Evolutionary conservation across 371 early-diverging fungal genomes (phyloP).

Genomic region (Haplosporangium sp.): DNA sequence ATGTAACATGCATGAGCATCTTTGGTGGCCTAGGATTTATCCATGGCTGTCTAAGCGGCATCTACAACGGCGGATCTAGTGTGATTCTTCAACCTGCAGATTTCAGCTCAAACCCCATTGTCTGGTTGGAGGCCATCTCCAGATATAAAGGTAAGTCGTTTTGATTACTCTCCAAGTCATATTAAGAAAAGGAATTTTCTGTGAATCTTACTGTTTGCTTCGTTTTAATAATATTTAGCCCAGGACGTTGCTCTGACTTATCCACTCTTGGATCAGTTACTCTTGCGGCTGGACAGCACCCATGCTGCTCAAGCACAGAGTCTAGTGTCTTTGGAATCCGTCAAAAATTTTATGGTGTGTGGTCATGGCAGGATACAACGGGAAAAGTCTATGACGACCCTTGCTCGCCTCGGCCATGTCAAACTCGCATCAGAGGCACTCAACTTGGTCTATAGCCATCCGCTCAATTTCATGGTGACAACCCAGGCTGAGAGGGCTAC

Average conservation of each 20-base stretch:
- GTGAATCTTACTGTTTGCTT: background rate
- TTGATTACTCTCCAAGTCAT: background rate
- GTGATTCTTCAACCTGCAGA: slow-evolving; percentile 25
- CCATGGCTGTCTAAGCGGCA: slow-evolving; percentile 74
- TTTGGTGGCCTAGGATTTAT: slow-evolving; percentile 82
- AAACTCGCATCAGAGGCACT: slow-evolving; percentile 31
- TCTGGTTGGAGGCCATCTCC: slow-evolving; percentile 43
- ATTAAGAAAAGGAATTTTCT: background rate
- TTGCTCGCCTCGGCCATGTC: slow-evolving; percentile 21
- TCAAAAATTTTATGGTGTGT: slow-evolving; percentile 77
- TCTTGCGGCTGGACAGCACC: slow-evolving; percentile 59
- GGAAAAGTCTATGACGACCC: slow-evolving; percentile 24
- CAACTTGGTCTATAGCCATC: slow-evolving; percentile 43
- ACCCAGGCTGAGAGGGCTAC: slow-evolving; percentile 30
- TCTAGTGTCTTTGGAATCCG: slow-evolving; percentile 61
- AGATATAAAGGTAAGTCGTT: slow-evolving; percentile 38
- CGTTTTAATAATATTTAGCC: slow-evolving; percentile 52
- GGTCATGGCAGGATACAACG: slow-evolving; percentile 72
- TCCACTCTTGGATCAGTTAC: slow-evolving; percentile 80
- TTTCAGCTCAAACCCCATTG: slow-evolving; percentile 52
- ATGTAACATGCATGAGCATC: slow-evolving; percentile 74
- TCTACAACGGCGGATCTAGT: slow-evolving; percentile 61
- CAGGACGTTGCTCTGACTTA: slow-evolving; percentile 81
- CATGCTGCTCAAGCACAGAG: slow-evolving; percentile 19
- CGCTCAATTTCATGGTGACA: slow-evolving; percentile 42